Percentiles rank a stretch among this genome's conserved stretches.
Evolutionary conservation across 495 filamentous ascomycete genomes (phyloP).

Genomic region (Trichoderma parareesei): DNA sequence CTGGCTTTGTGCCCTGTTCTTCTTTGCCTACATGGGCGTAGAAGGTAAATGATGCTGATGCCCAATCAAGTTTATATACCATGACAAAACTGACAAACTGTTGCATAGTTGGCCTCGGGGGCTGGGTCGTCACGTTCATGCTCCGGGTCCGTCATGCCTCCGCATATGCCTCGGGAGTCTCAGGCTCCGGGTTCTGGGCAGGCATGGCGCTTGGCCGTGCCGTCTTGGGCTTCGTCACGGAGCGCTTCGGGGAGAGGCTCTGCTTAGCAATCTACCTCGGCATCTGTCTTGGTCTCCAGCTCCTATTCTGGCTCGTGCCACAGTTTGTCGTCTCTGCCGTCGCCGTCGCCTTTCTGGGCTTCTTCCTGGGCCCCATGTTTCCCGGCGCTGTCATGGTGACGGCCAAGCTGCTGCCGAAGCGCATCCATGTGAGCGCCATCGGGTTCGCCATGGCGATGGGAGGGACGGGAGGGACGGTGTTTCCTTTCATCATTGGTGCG

Average conservation of each 20-base stretch:
- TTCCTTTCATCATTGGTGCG: constrained; percentile 79
- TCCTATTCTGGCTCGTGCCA: constrained; percentile 78
- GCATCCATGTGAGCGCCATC: constrained; percentile 73
- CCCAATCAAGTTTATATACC: neutral
- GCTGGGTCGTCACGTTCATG: constrained; percentile 86
- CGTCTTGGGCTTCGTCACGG: constrained; percentile 59
- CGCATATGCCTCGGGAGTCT: constrained; percentile 64
- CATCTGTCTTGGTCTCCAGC: constrained; percentile 57
- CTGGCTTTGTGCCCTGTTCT: constrained; percentile 70
- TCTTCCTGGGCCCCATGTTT: constrained; percentile 75
- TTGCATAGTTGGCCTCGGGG: constrained; percentile 58
- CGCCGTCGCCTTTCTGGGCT: constrained; percentile 64
- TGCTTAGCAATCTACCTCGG: constrained; percentile 52
- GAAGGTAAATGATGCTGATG: constrained; percentile 31
- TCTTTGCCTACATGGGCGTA: constrained; percentile 74
- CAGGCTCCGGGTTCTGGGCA: constrained; percentile 78
- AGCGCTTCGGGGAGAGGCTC: constrained; percentile 64
- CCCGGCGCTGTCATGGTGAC: constrained; percentile 70
- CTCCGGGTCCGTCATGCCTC: constrained; percentile 65
- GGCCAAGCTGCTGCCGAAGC: constrained; percentile 71
- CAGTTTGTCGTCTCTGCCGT: constrained; percentile 65
- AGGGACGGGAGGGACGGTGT: constrained; percentile 65
- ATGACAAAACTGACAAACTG: neutral
- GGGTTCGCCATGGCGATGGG: constrained; percentile 81
- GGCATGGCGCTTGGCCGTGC: constrained; percentile 73